Evolutionary conservation across 768 basidiomycete species (phyloP).

Genomic region (Kwoniella dejecticola): DNA sequence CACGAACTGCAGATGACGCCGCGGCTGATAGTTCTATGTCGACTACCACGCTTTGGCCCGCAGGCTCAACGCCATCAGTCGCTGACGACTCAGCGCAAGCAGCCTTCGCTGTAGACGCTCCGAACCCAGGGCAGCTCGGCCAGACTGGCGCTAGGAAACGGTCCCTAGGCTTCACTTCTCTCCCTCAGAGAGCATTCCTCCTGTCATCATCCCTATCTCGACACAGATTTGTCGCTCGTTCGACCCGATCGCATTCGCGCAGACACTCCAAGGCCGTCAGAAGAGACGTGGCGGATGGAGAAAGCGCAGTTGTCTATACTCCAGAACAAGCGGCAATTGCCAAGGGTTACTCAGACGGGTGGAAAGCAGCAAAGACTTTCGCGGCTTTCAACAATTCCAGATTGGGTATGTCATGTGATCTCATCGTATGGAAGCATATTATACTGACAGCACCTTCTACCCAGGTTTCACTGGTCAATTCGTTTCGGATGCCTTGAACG

Average conservation of each 20-base stretch:
- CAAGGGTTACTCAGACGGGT: slow-evolving; percentile 67
- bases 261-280: not conserved
- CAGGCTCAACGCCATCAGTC: not conserved
- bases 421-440: slow-evolving; percentile 28
- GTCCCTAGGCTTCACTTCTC: slow-evolving; percentile 15
- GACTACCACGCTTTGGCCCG: slow-evolving; percentile 9
- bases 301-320: slow-evolving; percentile 18
- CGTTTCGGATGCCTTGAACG: slow-evolving; percentile 60
- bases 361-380: slow-evolving; percentile 63
- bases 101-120: slow-evolving; percentile 20
- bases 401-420: slow-evolving; percentile 35
- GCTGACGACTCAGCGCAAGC: slow-evolving; percentile 11
- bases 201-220: slow-evolving; percentile 21
- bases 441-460: not conserved
- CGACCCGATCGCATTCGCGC: slow-evolving; percentile 9
- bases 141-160: slow-evolving; percentile 9
- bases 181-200: slow-evolving; percentile 39
- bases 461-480: slow-evolving; percentile 68
- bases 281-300: not conserved
- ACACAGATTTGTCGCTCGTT: slow-evolving; percentile 34
- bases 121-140: slow-evolving; percentile 17
- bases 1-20: not conserved
- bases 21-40: not conserved
- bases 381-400: slow-evolving; percentile 57
- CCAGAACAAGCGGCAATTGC: slow-evolving; percentile 46